Evolutionary conservation across 2,329 filamentous ascomycete species (phyloP), one percentile per base, ranked within the genome.

Genomic region (Clarireedia sp.): DNA sequence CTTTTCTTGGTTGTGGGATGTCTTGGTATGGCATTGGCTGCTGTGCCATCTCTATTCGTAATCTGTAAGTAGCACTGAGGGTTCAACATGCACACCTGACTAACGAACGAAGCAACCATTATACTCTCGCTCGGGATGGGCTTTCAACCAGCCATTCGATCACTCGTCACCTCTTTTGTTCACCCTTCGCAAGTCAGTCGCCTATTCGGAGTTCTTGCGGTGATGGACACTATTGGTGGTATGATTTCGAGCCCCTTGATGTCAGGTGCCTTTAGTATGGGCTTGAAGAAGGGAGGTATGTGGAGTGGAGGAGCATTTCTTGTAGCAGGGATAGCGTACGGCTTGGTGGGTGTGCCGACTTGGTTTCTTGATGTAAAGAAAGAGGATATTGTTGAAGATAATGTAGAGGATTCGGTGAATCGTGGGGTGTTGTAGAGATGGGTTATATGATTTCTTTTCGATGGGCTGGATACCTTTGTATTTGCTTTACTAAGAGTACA

Each of bases 181-280:
- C 77, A 79, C 60, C 71, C 74, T 21, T 74, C 79, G 56, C 75
- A 80, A 4, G 71, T 81, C 12, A 80, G 77, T 21, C 75, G 75
- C 0, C 68, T 81, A 23, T 83, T 81, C 63, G 77, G 75, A 4
- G 68, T 78, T 3, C 69, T 83, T 9, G 72, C 74, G 2, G 70
- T 80, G 23, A 63, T 78, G 33, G 78, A 83, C 58, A 75, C 73
- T 8, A 41, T 75, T 10, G 75, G 78, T n/a, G 60, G 73, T 2
- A 72, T 80, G 57, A 48, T 75, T 5, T 73, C 73, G 0, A 71
- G 72, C 1, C 78, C 79, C 0, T 57, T 74, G 0, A 67, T 82
- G 36, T 76, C 75, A 1, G 70, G 67, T 63, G 63, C 79, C 5
- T 72, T 82, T 40, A 69, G 72, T 37, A 60, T 65, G 1, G 79